Conservation (phyloP, 1,284 basidiomycete genomes). For the Heterobasidion occidentale region DNA sequence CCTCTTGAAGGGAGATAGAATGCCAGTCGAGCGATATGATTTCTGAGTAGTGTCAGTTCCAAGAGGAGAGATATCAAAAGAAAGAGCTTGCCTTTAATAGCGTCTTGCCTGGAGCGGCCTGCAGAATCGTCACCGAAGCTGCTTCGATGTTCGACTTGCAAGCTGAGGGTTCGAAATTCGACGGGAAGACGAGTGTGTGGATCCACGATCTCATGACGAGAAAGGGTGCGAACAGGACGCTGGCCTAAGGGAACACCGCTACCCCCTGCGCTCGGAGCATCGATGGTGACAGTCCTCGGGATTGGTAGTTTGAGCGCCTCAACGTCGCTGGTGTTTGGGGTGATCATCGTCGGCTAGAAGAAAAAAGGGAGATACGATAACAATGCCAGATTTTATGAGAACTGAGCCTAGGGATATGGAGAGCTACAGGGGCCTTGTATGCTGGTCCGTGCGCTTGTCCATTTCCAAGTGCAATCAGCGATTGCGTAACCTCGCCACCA, state of each 20-base stretch:
- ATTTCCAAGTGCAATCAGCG: no score
- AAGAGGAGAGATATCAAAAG: not conserved
- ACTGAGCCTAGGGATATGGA: no score
- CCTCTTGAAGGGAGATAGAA: conserved; percentile 34
- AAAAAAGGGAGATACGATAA: no score
- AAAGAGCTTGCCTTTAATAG: not conserved
- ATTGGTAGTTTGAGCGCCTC: not conserved
- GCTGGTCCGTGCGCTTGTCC: no score
- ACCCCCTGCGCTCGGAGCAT: not conserved
- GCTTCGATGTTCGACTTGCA: conserved; percentile 12
- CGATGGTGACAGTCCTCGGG: not conserved
- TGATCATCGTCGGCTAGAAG: no score
- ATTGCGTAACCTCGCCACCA: no score
- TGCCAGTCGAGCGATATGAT: conserved; percentile 46
- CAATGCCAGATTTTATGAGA: no score
- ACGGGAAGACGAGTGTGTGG: conserved; percentile 12
- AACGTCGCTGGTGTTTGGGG: not conserved
- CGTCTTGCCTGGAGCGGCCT: conserved; percentile 15
- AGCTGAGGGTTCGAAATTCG: conserved; percentile 18
- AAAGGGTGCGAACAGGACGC: conserved; percentile 8
- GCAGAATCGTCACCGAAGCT: conserved; percentile 3
- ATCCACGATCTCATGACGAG: conserved; percentile 6
- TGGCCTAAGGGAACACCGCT: not conserved
- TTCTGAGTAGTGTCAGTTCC: conserved; percentile 18
- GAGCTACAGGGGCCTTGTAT: no score